A percentile compares a stretch with the other conserved stretches of the same genome.
These are phyloP conservation scores for Austroboletus eburneus DNA, from an alignment of 768 basidiomycete genomes.

Conservation along the genomic window DNA sequence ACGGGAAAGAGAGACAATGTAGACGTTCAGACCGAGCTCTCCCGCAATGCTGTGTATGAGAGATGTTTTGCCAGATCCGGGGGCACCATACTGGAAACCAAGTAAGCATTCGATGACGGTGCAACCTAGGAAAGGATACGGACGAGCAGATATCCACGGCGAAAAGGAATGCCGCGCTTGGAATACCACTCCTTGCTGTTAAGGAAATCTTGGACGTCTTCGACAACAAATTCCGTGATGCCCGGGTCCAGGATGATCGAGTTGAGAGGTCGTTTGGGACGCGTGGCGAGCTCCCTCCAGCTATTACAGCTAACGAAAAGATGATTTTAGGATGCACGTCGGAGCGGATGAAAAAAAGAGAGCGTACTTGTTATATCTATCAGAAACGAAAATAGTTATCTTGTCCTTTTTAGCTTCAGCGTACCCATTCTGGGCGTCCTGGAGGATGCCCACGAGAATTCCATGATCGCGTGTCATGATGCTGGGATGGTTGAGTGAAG, in stretches of 20 bases:
- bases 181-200: constrained; percentile 67
- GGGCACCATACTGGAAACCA: constrained; percentile 54
- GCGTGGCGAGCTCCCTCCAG: constrained; percentile 55
- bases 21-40: constrained; percentile 72
- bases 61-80: constrained; percentile 77
- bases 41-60: constrained; percentile 75
- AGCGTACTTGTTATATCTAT: constrained; percentile 37
- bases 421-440: constrained; percentile 52
- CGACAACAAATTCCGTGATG: constrained; percentile 56
- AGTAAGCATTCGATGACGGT: neutral
- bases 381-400: constrained; percentile 52
- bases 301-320: constrained; percentile 24
- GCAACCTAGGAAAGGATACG: constrained; percentile 5
- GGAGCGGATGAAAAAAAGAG: neutral
- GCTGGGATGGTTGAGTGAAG: constrained; percentile 27
- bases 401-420: constrained; percentile 46
- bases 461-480: constrained; percentile 45
- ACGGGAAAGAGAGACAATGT: constrained; percentile 65
- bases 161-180: constrained; percentile 76
- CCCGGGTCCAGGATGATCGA: constrained; percentile 73
- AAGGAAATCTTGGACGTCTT: constrained; percentile 71
- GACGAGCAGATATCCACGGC: constrained; percentile 70
- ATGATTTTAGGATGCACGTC: neutral
- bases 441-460: constrained; percentile 48
- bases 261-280: constrained; percentile 59